phyloP scores from a whole-genome alignment of 2,329 filamentous ascomycete species.

The Corynespora cassiicola region DNA sequence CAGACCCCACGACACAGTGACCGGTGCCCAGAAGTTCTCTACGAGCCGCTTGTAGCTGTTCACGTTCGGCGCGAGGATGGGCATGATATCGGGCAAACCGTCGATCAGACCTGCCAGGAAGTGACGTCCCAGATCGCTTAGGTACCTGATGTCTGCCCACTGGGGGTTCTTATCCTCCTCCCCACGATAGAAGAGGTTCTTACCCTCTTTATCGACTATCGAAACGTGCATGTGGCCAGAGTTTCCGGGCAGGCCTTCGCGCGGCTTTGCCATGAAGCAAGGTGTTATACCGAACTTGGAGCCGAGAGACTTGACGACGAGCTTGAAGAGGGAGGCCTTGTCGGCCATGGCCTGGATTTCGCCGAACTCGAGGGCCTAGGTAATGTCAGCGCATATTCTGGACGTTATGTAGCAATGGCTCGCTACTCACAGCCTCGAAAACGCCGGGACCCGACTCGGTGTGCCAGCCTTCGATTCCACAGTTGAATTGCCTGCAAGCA shows the following conservation, averaged over 20 bases:
- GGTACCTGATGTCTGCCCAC: conserved; percentile 67
- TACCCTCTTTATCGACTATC: conserved; percentile 77
- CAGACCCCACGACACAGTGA: conserved; percentile 95
- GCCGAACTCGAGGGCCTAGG: conserved; percentile 83
- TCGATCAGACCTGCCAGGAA: conserved; percentile 91
- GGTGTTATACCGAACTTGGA: conserved; percentile 90
- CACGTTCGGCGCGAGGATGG: conserved; percentile 88
- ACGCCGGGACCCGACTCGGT: conserved; percentile 94
- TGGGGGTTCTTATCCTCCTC: conserved; percentile 71
- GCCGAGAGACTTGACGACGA: conserved; percentile 87
- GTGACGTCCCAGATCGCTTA: conserved; percentile 88
- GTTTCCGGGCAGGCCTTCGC: conserved; percentile 89
- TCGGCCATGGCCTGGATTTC: conserved; percentile 92
- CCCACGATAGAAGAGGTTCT: conserved; percentile 83
- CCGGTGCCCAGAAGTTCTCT: conserved; percentile 98
- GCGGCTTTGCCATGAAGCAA: conserved; percentile 98
- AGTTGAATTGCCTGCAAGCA: conserved; percentile 76
- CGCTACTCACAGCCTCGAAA: conserved; percentile 76
- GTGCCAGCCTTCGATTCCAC: conserved; percentile 92
- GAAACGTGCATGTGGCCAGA: conserved; percentile 96
- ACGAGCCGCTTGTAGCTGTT: conserved; percentile 99
- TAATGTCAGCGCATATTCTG: conserved; percentile 32
- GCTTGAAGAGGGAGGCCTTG: conserved; percentile 91
- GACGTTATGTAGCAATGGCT: conserved; percentile 1
- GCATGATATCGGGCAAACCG: conserved; percentile 94